Base-by-base conservation (phyloP, 23 red algal species). In the Agarophyton chilense region DNA sequence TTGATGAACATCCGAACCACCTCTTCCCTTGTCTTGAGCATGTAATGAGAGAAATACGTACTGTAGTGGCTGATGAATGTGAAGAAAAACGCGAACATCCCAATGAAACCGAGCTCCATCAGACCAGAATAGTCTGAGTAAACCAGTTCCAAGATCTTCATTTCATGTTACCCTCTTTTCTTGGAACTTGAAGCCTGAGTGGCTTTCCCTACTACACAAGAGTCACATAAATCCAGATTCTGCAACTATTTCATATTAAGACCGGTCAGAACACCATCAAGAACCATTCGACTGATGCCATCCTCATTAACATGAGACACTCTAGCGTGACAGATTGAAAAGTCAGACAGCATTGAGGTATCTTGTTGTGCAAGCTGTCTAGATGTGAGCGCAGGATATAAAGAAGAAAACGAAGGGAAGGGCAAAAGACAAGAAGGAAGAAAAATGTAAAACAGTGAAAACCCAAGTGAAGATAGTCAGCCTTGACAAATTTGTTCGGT, bases 231-330 rank as follows among this genome's bases (percentile, higher is more conserved):
- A 25, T 81, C 25, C 38, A 29, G 56, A 61, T 14, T 22, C 7
- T 6, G 12, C 6, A 12, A 9, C 12, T 9, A 6, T 9, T 47
- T 12, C 44, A 47, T 12, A 47, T 47, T 12, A 9, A 9, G 7
- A 17, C 77, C 77, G 29, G 38, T 36, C 33, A 86, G 61, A 46
- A 55, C 16, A 45, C 64, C 64, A 45, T 86, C 50, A 51, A 60
- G 39, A 54, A 46, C 56, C 61, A 86, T 72, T 7, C n/a, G 50
- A 18, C 39, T n/a, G 22, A 71, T 72, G 32, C 81, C 61, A 46
- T 86, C 24, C 56, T 52, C 64, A 68, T 86, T 56, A 7, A 86
- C 81, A 70, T 86, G 81, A 34, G 81, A 29, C 49, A 86, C 25
- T 72, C 81, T 7, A 66, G 42, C n/a, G 64, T 86, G 79, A 54